These are phyloP conservation scores for Nadsonia starkeyi-henricii DNA, from an alignment of 1,139 yeast genomes.

Conservation along the genomic window DNA sequence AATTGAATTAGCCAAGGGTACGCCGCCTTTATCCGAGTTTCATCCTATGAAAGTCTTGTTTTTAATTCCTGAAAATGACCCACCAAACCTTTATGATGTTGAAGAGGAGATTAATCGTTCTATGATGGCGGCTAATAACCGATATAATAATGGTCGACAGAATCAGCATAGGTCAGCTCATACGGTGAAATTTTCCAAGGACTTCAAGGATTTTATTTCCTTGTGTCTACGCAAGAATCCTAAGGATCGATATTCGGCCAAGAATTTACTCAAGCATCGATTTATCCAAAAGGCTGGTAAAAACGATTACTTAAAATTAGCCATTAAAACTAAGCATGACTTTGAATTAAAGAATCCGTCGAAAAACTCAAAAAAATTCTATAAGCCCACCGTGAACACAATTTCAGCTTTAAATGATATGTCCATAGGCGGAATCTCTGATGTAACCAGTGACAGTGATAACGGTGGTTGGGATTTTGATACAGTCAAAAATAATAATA, in stretches of 20 bases:
- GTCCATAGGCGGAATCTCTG: background rate
- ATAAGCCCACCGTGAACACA: constrained; percentile 3
- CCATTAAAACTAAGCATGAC: constrained; percentile 16
- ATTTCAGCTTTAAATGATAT: constrained; percentile 4
- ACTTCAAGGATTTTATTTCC: constrained; percentile 49
- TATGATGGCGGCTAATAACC: background rate
- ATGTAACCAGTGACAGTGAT: constrained; percentile 10
- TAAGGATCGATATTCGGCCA: constrained; percentile 41
- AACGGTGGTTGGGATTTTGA: constrained; percentile 29
- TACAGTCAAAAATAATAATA: constrained; percentile 20
- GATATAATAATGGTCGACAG: background rate
- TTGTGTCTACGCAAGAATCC: constrained; percentile 56
- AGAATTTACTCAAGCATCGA: constrained; percentile 42
- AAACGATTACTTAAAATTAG: constrained; percentile 19
- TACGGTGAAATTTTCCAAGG: constrained; percentile 22
- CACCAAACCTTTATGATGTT: constrained; percentile 37
- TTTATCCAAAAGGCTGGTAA: constrained; percentile 38
- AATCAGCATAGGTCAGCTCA: background rate
- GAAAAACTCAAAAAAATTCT: constrained; percentile 9
- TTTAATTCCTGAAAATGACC: constrained; percentile 36
- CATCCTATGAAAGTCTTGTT: constrained; percentile 75
- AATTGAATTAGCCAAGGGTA: constrained; percentile 68
- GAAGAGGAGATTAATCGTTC: constrained; percentile 6
- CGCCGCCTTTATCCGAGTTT: constrained; percentile 61
- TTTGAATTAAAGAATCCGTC: constrained; percentile 6